Evolutionary conservation across 2,329 filamentous ascomycete species (phyloP).

Genomic region (Ophiostoma novo-ulmi): DNA sequence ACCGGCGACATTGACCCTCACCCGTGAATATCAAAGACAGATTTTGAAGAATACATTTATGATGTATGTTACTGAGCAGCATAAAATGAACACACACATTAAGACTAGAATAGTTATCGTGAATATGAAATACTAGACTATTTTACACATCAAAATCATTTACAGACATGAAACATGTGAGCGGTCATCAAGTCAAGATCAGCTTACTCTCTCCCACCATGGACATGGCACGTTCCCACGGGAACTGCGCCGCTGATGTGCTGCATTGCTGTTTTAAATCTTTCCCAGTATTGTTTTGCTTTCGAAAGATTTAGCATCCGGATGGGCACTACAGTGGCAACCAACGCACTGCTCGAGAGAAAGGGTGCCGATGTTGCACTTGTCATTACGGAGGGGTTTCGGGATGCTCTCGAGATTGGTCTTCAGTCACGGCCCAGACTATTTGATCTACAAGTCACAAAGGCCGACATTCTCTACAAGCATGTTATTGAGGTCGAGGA

Average conservation of each 20-base stretch:
- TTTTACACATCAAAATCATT: background rate
- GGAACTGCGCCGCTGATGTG: background rate
- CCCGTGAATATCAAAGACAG: background rate
- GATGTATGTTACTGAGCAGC: background rate
- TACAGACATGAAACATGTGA: too few species aligned
- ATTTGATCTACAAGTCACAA: constrained; percentile 80
- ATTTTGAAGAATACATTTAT: background rate
- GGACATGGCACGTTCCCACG: background rate
- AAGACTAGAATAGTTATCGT: background rate
- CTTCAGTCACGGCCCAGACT: constrained; percentile 87
- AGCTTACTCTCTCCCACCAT: background rate
- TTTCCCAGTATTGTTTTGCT: background rate
- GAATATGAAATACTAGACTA: background rate
- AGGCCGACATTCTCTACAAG: constrained; percentile 82
- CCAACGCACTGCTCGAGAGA: constrained; percentile 81
- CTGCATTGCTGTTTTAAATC: background rate
- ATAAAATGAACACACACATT: too few species aligned
- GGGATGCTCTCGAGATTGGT: constrained; percentile 80
- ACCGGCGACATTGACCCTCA: background rate
- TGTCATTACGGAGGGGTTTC: constrained; percentile 81
- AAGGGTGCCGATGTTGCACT: constrained; percentile 89
- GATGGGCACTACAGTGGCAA: constrained; percentile 82
- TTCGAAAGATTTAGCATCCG: background rate
- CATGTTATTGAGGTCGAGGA: constrained; percentile 81
- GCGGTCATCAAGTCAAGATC: background rate